phyloP scores from a whole-genome alignment of 73 alveolate species.

The Diophrys appendiculata region DNA sequence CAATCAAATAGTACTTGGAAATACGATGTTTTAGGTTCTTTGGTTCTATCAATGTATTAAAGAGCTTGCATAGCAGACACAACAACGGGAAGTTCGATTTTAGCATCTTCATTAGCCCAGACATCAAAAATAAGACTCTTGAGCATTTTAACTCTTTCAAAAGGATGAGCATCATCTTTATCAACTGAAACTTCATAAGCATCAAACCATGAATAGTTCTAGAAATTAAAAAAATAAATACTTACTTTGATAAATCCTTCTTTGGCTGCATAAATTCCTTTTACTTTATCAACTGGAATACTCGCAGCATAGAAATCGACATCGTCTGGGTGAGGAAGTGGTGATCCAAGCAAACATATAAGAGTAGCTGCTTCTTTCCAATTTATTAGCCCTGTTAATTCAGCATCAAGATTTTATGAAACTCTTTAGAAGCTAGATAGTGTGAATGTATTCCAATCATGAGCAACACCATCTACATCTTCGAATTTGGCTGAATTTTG shows the following conservation, averaged over 20 bases:
- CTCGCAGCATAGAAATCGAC: too few species aligned
- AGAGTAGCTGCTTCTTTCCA: conserved; percentile 36
- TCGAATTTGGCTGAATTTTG: conserved; percentile 31
- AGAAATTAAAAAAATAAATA: too few species aligned
- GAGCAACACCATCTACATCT: conserved; percentile 54
- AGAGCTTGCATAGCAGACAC: too few species aligned
- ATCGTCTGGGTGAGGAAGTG: too few species aligned
- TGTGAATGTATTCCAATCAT: conserved; percentile 17
- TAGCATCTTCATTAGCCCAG: conserved; percentile 1
- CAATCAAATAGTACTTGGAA: too few species aligned
- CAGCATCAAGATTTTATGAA: conserved; percentile 27
- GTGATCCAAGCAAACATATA: conserved; percentile 20
- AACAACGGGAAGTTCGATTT: too few species aligned
- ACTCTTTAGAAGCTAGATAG: conserved; percentile 25
- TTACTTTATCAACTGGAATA: too few species aligned
- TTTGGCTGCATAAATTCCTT: too few species aligned
- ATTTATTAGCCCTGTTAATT: conserved; percentile 17
- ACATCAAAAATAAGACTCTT: conserved; percentile 32
- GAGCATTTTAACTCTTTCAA: conserved; percentile 32
- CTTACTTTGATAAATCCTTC: too few species aligned
- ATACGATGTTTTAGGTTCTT: too few species aligned
- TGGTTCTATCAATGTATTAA: too few species aligned
- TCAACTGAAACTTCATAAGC: conserved; percentile 38
- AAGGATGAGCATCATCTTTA: conserved; percentile 28
- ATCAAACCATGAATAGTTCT: too few species aligned